A percentile compares a stretch with the other conserved stretches of the same genome.
Conservation (phyloP, 257 asterid genomes). For the Ocimum tenuiflorum region DNA sequence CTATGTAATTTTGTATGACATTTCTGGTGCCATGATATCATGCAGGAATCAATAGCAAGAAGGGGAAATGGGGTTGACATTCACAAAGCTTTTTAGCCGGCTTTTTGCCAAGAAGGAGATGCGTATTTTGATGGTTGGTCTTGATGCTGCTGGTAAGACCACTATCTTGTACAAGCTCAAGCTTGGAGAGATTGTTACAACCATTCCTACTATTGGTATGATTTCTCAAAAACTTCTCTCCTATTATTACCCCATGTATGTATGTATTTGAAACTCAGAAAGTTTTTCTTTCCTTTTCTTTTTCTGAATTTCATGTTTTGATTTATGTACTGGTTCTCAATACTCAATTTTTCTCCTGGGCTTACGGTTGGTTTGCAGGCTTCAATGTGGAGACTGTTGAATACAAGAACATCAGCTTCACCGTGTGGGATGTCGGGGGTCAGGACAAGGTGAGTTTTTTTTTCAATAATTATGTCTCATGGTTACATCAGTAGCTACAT, state of each 20-base stretch:
- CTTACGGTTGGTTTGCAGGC: constrained; percentile 29
- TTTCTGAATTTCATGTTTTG: not conserved
- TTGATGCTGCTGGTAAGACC: constrained; percentile 64
- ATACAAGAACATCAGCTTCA: constrained; percentile 68
- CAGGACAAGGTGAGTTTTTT: constrained; percentile 45
- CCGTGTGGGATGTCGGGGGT: constrained; percentile 68
- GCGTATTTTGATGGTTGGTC: constrained; percentile 65
- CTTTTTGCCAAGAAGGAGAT: constrained; percentile 66
- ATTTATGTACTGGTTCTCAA: not conserved
- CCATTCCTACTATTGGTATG: constrained; percentile 57
- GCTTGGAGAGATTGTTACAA: constrained; percentile 62
- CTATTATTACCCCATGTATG: not conserved
- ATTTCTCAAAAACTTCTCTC: constrained; percentile 5
- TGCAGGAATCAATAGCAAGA: constrained; percentile 33
- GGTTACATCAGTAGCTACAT: not conserved
- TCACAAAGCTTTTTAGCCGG: constrained; percentile 63
- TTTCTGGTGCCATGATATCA: constrained; percentile 4
- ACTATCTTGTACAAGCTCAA: constrained; percentile 61
- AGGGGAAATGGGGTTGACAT: constrained; percentile 56
- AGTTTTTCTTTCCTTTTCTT: no score
- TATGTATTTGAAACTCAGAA: not conserved
- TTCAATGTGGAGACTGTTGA: constrained; percentile 64
- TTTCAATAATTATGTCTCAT: not conserved
- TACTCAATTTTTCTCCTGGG: not conserved
- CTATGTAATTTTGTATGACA: not conserved